A percentile compares a stretch with the other conserved stretches of the same genome.
phyloP scores from a whole-genome alignment of 2,329 filamentous ascomycete genomes.

The Sporothrix brunneoviolacea region DNA sequence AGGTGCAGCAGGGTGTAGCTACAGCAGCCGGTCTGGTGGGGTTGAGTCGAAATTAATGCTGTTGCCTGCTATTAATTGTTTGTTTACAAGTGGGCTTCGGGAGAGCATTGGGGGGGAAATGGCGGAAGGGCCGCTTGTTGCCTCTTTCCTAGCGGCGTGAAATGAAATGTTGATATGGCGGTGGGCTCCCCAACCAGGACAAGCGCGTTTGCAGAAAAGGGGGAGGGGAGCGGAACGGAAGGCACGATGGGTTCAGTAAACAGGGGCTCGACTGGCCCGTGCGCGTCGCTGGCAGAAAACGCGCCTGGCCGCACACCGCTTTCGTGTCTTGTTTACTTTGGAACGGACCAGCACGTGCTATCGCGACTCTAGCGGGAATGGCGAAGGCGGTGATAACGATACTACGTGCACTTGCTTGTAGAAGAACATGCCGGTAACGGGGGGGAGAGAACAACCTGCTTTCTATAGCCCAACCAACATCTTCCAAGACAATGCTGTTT shows the following conservation, averaged over 20 bases:
- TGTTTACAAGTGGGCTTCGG: slow-evolving; percentile 5
- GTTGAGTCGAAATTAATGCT: slow-evolving; percentile 3
- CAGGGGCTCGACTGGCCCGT: slow-evolving; percentile 14
- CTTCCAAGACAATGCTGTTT: no score
- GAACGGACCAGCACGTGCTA: not conserved
- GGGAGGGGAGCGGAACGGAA: slow-evolving; percentile 1
- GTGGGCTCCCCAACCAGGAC: not conserved
- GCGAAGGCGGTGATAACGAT: no score
- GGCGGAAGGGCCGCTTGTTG: not conserved
- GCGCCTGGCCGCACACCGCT: slow-evolving; percentile 11
- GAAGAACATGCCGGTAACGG: no score
- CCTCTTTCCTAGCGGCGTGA: slow-evolving; percentile 1
- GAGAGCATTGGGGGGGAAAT: not conserved
- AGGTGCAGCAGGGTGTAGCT: not conserved
- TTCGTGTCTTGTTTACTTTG: slow-evolving; percentile 5
- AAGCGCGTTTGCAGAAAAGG: slow-evolving; percentile 7
- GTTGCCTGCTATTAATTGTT: slow-evolving; percentile 3
- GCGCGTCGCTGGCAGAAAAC: slow-evolving; percentile 14
- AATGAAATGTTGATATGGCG: slow-evolving; percentile 1
- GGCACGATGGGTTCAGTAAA: not conserved
- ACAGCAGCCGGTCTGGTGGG: slow-evolving; percentile 5
- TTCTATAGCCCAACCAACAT: no score
- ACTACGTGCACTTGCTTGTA: not conserved
- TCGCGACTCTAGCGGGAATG: no score
- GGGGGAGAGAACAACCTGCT: no score